phyloP scores from a whole-genome alignment of 2,329 filamentous ascomycete species.

The Fusarium sublunatum region DNA sequence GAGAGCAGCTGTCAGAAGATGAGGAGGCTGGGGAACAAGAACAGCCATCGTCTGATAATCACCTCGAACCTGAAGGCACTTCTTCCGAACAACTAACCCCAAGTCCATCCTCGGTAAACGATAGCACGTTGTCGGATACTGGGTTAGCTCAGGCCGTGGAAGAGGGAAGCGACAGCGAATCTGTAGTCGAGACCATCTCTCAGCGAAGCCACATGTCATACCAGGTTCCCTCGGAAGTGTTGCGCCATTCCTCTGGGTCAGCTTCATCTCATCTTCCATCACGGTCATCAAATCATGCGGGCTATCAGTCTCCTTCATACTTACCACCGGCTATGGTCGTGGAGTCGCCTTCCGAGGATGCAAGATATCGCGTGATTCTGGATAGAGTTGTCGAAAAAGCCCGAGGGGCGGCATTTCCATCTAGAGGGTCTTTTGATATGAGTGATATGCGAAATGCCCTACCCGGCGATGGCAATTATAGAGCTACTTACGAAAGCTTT shows the following conservation, averaged over 20 bases:
- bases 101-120: neutral
- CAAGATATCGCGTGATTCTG: constrained; percentile 14
- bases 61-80: neutral
- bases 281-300: too few relatives aligned
- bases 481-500: constrained; percentile 14
- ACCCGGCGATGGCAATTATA: neutral
- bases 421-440: constrained; percentile 23
- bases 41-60: neutral
- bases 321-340: too few relatives aligned
- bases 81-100: constrained; percentile 16
- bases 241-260: too few relatives aligned
- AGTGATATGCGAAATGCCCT: constrained; percentile 15
- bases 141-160: too few relatives aligned
- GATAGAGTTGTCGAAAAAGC: constrained; percentile 21
- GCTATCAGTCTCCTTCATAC: neutral
- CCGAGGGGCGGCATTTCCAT: constrained; percentile 23
- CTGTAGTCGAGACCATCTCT: neutral
- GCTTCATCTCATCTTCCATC: neutral
- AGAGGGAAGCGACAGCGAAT: neutral
- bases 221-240: neutral
- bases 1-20: neutral
- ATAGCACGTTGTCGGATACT: neutral
- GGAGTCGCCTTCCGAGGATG: constrained; percentile 3
- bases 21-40: neutral
- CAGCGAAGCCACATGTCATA: constrained; percentile 7